phyloP scores from a whole-genome alignment of 176 grass and related monocot genomes.

The Elaeis guineensis region DNA sequence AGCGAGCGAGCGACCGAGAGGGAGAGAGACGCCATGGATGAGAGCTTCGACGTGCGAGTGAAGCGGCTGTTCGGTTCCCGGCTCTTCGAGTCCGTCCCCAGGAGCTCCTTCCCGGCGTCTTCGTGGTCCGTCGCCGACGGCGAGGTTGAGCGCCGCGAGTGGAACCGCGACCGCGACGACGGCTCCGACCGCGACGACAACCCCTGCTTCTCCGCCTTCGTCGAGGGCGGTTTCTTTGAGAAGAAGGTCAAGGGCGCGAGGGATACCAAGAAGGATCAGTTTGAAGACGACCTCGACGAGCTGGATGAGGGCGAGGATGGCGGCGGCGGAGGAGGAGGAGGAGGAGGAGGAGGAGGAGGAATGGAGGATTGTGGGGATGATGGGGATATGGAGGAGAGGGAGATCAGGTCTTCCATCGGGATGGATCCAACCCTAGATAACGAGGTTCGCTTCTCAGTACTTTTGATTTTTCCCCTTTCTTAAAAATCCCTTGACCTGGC shows the following conservation, averaged over 20 bases:
- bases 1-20: too few species aligned
- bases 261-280: conserved; percentile 20
- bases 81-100: conserved; percentile 65
- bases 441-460: conserved; percentile 44
- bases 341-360: background rate
- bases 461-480: background rate
- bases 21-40: conserved; percentile 12
- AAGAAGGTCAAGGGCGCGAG: conserved; percentile 27
- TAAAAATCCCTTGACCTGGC: background rate
- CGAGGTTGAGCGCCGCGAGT: conserved; percentile 70
- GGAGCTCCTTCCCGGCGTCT: conserved; percentile 47
- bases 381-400: conserved; percentile 46
- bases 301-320: conserved; percentile 9
- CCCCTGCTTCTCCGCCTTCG: conserved; percentile 69
- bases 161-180: conserved; percentile 39
- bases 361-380: conserved; percentile 6
- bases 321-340: background rate
- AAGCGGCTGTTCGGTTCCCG: conserved; percentile 85
- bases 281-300: conserved; percentile 38
- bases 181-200: conserved; percentile 37
- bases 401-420: conserved; percentile 72
- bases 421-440: conserved; percentile 87
- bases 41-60: conserved; percentile 72
- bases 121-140: conserved; percentile 75
- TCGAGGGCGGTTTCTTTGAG: conserved; percentile 55